A percentile compares a stretch with the other conserved stretches of the same genome.
These are phyloP conservation scores for Corylus avellana DNA, from an alignment of 306 rosid species.

Conservation along the genomic window DNA sequence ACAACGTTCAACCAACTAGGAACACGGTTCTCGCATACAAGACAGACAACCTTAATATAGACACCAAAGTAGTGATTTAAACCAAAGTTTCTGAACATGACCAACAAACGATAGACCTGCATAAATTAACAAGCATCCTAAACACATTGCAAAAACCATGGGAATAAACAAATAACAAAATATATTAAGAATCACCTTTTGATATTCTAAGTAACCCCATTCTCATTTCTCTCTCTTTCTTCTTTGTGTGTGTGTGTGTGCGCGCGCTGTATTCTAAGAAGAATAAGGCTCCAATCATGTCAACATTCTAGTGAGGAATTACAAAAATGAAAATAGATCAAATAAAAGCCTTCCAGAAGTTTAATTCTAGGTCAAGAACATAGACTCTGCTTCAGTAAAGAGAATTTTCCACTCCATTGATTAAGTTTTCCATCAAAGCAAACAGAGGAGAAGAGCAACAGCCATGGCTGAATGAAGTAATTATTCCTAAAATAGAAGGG, in stretches of 20 bases:
- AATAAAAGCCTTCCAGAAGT: neutral
- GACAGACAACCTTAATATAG: neutral
- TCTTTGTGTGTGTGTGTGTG: too few relatives aligned
- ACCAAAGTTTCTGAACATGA: neutral
- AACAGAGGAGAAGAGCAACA: neutral
- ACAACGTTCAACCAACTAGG: slow-evolving; percentile 3
- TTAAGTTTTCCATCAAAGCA: neutral
- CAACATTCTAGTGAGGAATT: neutral
- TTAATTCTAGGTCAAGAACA: neutral
- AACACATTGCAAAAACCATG: neutral
- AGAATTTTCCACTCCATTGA: neutral
- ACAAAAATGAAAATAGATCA: neutral
- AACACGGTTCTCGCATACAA: neutral
- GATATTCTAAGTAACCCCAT: neutral
- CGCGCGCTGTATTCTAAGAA: too few relatives aligned
- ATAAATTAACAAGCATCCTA: neutral
- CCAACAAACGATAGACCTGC: neutral
- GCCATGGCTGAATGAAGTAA: neutral
- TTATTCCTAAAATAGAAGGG: neutral
- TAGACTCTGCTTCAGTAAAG: neutral
- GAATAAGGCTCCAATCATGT: neutral
- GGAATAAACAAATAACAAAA: neutral
- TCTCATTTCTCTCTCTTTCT: neutral
- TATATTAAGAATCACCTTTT: neutral
- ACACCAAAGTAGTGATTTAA: neutral